phyloP scores from a whole-genome alignment of 495 filamentous ascomycete species.

The Hyaloscypha hepaticicola region DNA sequence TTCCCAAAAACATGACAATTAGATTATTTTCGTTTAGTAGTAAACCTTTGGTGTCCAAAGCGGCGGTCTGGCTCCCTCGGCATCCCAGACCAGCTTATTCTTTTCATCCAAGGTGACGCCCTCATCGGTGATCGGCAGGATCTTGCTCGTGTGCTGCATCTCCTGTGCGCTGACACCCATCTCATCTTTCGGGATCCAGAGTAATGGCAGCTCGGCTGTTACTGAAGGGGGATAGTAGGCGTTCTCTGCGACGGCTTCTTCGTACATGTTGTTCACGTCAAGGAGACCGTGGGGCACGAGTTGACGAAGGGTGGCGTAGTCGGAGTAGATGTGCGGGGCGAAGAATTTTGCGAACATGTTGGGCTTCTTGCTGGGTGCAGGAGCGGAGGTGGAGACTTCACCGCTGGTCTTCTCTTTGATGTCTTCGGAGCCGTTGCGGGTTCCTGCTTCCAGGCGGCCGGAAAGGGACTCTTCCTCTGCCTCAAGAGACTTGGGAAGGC shows the following conservation, averaged over 20 bases:
- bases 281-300: slow-evolving; percentile 61
- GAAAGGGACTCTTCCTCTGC: slow-evolving; percentile 61
- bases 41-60: slow-evolving; percentile 72
- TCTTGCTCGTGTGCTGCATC: slow-evolving; percentile 64
- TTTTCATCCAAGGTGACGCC: slow-evolving; percentile 79
- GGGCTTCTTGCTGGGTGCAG: slow-evolving; percentile 38
- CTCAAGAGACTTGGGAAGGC: slow-evolving; percentile 64
- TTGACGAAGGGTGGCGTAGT: slow-evolving; percentile 69
- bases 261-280: slow-evolving; percentile 48
- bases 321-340: slow-evolving; percentile 71
- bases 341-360: slow-evolving; percentile 65
- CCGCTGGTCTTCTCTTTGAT: slow-evolving; percentile 33
- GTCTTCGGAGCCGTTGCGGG: slow-evolving; percentile 33
- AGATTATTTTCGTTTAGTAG: slow-evolving; percentile 37
- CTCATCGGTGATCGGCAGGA: slow-evolving; percentile 81
- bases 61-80: slow-evolving; percentile 68
- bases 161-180: slow-evolving; percentile 78
- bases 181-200: slow-evolving; percentile 83
- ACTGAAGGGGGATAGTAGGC: slow-evolving; percentile 81
- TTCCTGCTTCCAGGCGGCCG: slow-evolving; percentile 35
- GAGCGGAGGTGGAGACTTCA: slow-evolving; percentile 28
- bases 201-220: slow-evolving; percentile 58
- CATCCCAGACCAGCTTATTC: slow-evolving; percentile 74
- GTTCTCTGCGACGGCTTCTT: slow-evolving; percentile 57
- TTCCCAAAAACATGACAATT: background rate